Evolutionary conservation across 306 rosid genomes (phyloP).

Genomic region (Dalbergia cultrata): DNA sequence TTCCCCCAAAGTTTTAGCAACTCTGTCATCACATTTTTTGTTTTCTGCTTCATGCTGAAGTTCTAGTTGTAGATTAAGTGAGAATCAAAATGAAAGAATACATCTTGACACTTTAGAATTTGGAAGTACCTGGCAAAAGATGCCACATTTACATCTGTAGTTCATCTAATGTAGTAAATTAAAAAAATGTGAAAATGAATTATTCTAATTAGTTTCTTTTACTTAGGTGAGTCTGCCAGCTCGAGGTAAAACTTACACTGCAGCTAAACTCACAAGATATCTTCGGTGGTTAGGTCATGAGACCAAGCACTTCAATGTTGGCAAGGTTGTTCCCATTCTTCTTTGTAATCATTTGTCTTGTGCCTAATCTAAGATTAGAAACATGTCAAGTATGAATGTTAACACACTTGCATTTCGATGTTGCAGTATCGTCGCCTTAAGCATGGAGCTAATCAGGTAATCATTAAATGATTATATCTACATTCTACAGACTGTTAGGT

Average conservation of each 20-base stretch:
- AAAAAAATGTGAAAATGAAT: slow-evolving; percentile 33
- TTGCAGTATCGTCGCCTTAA: slow-evolving; percentile 96
- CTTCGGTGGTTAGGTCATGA: slow-evolving; percentile 99
- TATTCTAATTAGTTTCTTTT: slow-evolving; percentile 46
- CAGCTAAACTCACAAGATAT: slow-evolving; percentile 97
- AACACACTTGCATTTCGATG: slow-evolving; percentile 47
- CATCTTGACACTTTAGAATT: slow-evolving; percentile 31
- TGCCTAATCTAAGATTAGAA: slow-evolving; percentile 31
- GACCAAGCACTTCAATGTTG: slow-evolving; percentile 98
- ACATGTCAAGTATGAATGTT: slow-evolving; percentile 35
- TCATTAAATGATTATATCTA: slow-evolving; percentile 31
- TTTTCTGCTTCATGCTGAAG: slow-evolving; percentile 26
- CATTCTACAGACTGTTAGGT: slow-evolving; percentile 2
- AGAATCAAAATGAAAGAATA: slow-evolving; percentile 28
- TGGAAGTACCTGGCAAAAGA: slow-evolving; percentile 23
- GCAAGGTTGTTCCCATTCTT: slow-evolving; percentile 79
- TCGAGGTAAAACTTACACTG: slow-evolving; percentile 97
- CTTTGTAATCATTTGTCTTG: slow-evolving; percentile 26
- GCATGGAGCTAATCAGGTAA: slow-evolving; percentile 95
- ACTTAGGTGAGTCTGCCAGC: slow-evolving; percentile 98
- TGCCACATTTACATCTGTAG: slow-evolving; percentile 26
- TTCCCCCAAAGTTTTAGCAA: neutral
- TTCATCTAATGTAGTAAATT: slow-evolving; percentile 33
- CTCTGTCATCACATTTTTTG: neutral
- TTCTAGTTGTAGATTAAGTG: slow-evolving; percentile 37